Base-by-base conservation (phyloP, 1,139 yeast species). In the Pneumocystis carinii region DNA sequence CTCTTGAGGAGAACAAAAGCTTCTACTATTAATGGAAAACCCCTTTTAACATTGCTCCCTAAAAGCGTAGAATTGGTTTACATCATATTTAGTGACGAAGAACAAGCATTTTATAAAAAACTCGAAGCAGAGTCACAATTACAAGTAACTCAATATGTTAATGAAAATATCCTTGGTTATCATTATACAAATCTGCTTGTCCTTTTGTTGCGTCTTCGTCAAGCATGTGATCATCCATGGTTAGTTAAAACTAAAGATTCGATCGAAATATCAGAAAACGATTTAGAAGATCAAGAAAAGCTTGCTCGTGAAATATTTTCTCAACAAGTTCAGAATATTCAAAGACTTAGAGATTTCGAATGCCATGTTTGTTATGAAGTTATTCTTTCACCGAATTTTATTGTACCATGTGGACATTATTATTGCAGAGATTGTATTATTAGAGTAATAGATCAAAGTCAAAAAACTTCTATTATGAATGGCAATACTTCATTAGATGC, bases 191-290 rank as follows among this genome's bases (percentile, higher is more conserved):
- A 80, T 65, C 84, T 89, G 64, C 79, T 92, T 69, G 84, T 90
- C 0, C 75, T 90, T 69, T 78, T 92, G 66, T 75, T 90, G 60
- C 79, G 97, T 62, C 77, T 92, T 69, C 79, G 98, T 66, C 97
- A 92, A 74, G 94, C 96, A 1, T 88, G 97, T 71, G 85, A 90
- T 69, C 97, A 92, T 73, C 83, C 85, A 58, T 84, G 81, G 69
- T 76, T 92, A 64, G 92, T 89, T 53, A 81, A 83, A 66, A 77
- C 86, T 63, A 90, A 90, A 35, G 81, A 67, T 59, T 59, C 63
- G 60, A 78, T 69, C 60, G 65, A 64, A 59, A 72, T 77, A 68
- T 12, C 42, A 17, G 73, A 64, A 72, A 76, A 75, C 65, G 66
- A 56, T 64, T 48, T 63, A 12, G 32, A 60, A 48, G 62, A 65